These are phyloP conservation scores for Brettanomyces bruxellensis DNA, from an alignment of 805 yeast species.

Conservation along the genomic window DNA sequence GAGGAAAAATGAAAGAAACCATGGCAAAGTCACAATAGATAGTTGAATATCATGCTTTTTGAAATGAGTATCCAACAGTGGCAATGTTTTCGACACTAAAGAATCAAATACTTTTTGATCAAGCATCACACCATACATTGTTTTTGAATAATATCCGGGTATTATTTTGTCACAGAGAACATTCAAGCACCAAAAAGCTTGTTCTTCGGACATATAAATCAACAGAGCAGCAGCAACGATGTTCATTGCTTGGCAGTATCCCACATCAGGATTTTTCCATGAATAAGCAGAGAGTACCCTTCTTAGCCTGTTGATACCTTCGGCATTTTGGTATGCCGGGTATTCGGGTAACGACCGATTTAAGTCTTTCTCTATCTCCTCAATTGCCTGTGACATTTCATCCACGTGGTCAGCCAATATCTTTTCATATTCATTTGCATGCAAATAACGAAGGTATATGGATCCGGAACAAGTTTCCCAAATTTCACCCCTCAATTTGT, in stretches of 20 bases:
- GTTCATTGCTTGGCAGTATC: conserved; percentile 99
- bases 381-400: conserved; percentile 73
- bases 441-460: conserved; percentile 58
- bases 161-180: conserved; percentile 74
- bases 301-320: conserved; percentile 78
- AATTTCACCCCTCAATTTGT: conserved; percentile 85
- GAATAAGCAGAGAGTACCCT: conserved; percentile 89
- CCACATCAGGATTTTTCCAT: conserved; percentile 95
- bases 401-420: conserved; percentile 55
- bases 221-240: conserved; percentile 75
- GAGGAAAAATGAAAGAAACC: conserved; percentile 87
- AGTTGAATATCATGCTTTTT: conserved; percentile 75
- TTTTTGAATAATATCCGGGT: conserved; percentile 93
- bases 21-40: conserved; percentile 87
- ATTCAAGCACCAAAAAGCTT: conserved; percentile 89
- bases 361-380: conserved; percentile 93
- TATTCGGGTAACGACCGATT: conserved; percentile 94
- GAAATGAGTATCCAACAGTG: conserved; percentile 79
- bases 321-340: conserved; percentile 80
- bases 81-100: conserved; percentile 83
- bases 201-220: conserved; percentile 89
- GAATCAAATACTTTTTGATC: conserved; percentile 94
- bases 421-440: conserved; percentile 48
- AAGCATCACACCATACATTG: conserved; percentile 93
- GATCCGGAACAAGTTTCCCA: conserved; percentile 94